Conservation (phyloP, 2,329 filamentous ascomycete genomes). For the Byssoonygena ceratinophila region DNA sequence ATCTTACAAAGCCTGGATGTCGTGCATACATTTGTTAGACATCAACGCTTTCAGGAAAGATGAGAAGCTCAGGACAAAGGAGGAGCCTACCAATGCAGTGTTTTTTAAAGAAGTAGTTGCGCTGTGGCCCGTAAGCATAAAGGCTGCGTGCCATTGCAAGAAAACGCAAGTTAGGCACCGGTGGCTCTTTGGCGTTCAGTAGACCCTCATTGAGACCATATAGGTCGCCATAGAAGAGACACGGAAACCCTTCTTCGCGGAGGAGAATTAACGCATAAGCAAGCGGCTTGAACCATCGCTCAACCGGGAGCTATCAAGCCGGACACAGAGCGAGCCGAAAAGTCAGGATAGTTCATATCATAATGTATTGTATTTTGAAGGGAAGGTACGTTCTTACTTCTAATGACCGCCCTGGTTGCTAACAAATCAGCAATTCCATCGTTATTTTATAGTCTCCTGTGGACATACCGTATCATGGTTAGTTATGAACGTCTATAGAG, state of each 20-base stretch:
- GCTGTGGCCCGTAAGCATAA: conserved; percentile 56
- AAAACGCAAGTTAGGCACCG: conserved; percentile 38
- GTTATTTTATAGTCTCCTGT: background rate
- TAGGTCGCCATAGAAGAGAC: conserved; percentile 60
- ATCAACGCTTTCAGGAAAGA: background rate
- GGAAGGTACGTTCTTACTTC: conserved; percentile 32
- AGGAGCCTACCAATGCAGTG: conserved; percentile 46
- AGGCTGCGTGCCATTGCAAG: conserved; percentile 53
- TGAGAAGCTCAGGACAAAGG: background rate
- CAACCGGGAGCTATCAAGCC: conserved; percentile 44
- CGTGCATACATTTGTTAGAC: background rate
- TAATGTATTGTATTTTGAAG: too few relatives aligned
- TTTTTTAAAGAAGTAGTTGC: conserved; percentile 51
- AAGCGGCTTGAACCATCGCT: conserved; percentile 58
- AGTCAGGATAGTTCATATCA: background rate
- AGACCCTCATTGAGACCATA: conserved; percentile 50
- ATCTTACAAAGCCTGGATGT: conserved; percentile 35
- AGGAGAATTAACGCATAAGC: conserved; percentile 64
- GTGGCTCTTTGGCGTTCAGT: conserved; percentile 37
- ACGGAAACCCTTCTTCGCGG: conserved; percentile 52
- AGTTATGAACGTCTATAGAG: conserved; percentile 50
- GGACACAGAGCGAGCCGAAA: background rate
- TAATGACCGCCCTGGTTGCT: conserved; percentile 53
- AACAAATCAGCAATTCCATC: too few relatives aligned
- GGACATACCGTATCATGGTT: conserved; percentile 56